These are phyloP conservation scores for Puya raimondii DNA, from an alignment of 176 grass and related monocot genomes.

Conservation along the genomic window DNA sequence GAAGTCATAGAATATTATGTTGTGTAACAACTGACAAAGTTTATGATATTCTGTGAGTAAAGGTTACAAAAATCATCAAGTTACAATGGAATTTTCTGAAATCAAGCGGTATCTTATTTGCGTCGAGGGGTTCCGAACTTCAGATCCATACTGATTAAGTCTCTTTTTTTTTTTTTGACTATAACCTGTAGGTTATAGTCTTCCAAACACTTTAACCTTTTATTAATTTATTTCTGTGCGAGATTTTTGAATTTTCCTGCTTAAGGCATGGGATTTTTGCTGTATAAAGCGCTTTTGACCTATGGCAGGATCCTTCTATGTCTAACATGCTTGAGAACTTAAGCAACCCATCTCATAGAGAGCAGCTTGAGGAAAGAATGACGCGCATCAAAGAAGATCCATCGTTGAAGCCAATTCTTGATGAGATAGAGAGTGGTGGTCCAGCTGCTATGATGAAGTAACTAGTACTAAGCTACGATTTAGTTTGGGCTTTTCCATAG, in stretches of 20 bases:
- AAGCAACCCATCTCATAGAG: slow-evolving; percentile 57
- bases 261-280: background rate
- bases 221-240: background rate
- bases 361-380: slow-evolving; percentile 71
- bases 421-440: slow-evolving; percentile 87
- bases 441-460: slow-evolving; percentile 97
- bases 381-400: slow-evolving; percentile 78
- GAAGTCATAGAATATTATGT: too few relatives aligned
- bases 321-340: slow-evolving; percentile 66
- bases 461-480: background rate
- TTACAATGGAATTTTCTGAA: too few relatives aligned
- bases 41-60: too few relatives aligned
- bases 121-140: too few relatives aligned
- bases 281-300: background rate
- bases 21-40: too few relatives aligned
- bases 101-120: too few relatives aligned
- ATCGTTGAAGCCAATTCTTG: slow-evolving; percentile 72
- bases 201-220: background rate
- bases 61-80: too few relatives aligned
- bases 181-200: too few relatives aligned
- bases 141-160: too few relatives aligned
- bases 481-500: too few relatives aligned
- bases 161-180: too few relatives aligned
- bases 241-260: background rate
- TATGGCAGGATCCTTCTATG: slow-evolving; percentile 63